A percentile compares a stretch with the other conserved stretches of the same genome.
These are phyloP conservation scores for Raphidocelis subcapitata DNA, from an alignment of 139 green algal genomes.

Conservation along the genomic window DNA sequence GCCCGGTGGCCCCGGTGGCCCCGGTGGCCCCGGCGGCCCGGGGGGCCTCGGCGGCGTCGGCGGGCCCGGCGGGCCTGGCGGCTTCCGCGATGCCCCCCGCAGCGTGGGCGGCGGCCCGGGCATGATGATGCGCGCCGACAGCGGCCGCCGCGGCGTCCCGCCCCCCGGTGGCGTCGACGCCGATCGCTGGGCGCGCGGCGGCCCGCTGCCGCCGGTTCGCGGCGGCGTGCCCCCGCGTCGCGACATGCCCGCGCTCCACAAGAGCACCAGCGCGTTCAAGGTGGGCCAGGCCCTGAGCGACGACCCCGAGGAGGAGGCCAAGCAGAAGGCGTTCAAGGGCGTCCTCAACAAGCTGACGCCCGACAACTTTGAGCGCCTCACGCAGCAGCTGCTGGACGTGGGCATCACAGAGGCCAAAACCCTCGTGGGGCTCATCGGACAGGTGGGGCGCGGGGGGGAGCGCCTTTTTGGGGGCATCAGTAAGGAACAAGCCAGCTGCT, in stretches of 20 bases:
- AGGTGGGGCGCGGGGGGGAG: slow-evolving; percentile 37
- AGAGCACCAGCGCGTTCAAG: slow-evolving; percentile 45
- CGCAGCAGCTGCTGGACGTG: slow-evolving; percentile 76
- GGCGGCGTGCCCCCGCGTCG: slow-evolving; percentile 23
- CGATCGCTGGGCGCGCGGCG: slow-evolving; percentile 45
- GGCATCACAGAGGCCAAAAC: slow-evolving; percentile 80
- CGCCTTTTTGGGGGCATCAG: too few species aligned
- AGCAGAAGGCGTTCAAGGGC: slow-evolving; percentile 88
- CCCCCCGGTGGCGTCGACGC: not conserved
- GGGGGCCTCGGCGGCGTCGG: too few species aligned
- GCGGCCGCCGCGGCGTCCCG: not conserved
- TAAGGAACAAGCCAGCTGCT: too few species aligned
- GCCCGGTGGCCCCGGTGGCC: too few species aligned
- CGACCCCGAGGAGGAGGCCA: slow-evolving; percentile 92
- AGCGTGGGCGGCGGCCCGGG: not conserved
- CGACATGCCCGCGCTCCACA: slow-evolving; percentile 52
- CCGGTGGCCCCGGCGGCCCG: too few species aligned
- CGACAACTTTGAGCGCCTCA: slow-evolving; percentile 94
- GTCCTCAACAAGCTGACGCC: slow-evolving; percentile 99
- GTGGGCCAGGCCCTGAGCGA: slow-evolving; percentile 53
- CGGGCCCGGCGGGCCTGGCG: not conserved
- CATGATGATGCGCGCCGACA: not conserved
- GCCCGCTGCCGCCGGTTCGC: slow-evolving; percentile 45
- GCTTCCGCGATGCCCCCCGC: not conserved
- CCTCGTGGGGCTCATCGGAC: slow-evolving; percentile 81